These are phyloP conservation scores for Medicago ruthenica DNA, from an alignment of 306 rosid genomes.

Conservation along the genomic window DNA sequence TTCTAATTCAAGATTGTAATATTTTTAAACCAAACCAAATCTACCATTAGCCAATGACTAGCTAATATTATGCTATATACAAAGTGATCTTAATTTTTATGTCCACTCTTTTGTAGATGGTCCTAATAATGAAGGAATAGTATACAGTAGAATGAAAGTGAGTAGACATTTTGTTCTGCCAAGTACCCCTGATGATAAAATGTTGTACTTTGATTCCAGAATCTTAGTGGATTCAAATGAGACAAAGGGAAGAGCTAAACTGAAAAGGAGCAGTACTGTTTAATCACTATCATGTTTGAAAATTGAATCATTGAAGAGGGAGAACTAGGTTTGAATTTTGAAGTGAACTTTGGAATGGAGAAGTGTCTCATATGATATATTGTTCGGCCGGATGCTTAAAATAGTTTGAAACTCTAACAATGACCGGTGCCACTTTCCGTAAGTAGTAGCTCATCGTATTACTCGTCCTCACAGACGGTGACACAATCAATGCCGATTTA, in stretches of 20 bases:
- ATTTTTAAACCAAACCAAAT: too few relatives aligned
- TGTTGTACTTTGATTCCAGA: constrained; percentile 45
- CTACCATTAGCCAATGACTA: too few relatives aligned
- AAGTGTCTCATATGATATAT: background rate
- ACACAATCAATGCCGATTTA: background rate
- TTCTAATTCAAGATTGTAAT: too few relatives aligned
- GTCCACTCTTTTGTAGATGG: background rate
- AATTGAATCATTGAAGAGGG: constrained; percentile 21
- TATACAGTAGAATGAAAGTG: constrained; percentile 28
- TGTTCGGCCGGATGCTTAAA: background rate
- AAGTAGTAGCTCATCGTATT: background rate
- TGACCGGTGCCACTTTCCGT: background rate
- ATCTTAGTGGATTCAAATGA: constrained; percentile 51
- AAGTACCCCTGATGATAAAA: constrained; percentile 34
- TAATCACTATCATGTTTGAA: constrained; percentile 4
- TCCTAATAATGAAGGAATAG: constrained; percentile 49
- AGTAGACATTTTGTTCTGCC: constrained; percentile 44
- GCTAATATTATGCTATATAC: constrained; percentile 4
- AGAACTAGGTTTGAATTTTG: constrained; percentile 14
- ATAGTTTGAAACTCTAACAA: background rate
- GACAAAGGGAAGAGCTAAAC: constrained; percentile 49
- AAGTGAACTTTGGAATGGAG: background rate
- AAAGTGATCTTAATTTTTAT: background rate
- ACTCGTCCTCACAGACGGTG: background rate
- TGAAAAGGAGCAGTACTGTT: constrained; percentile 27